Evolutionary conservation across 2,329 filamentous ascomycete genomes (phyloP), one percentile per base, ranked within the genome.

Genomic region (Elsinoe perseae): DNA sequence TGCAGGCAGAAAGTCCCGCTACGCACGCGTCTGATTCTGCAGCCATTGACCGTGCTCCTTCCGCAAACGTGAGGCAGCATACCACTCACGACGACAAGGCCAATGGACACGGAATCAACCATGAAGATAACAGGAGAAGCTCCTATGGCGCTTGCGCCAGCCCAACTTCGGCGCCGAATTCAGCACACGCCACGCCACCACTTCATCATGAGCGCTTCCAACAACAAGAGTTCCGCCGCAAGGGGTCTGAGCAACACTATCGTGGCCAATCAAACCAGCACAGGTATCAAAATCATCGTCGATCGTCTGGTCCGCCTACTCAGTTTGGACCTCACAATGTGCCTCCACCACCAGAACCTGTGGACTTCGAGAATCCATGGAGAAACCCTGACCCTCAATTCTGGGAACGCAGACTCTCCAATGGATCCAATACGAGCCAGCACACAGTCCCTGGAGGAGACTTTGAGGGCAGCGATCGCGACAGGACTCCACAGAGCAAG

Each of bases 391-490:
- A 63, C 20, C 20, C 23, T 38, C 56, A 55, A 12, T 62, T 44
- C 56, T 36, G 32, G 32, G 18, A 52, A 50, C 34, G 58, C 56
- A n/a, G 32, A 32, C 34, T 53, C 4, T 54, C 53, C 20, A 20
- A 30, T 12, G 54, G 40, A 10, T 64, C 62, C 12, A 54, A 58
- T 23, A 57, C 57, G 16, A 62, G 61, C 50, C 63, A 64, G 32
- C 58, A 57, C 53, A 64, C 63, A 1, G 53, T 56, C 2, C 60
- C 56, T 42, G 63, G 62, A 3, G 63, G 62, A 3, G 63, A 64
- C 52, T 64, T 65, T 46, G 53, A 57, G 18, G 57, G 59, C 44
- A 59, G 59, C 10, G 59, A 59, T 12, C 42, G 56, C 34, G 58
- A 60, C 44, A 59, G 60, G 28, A 36, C 27, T 1, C 50, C 38